These are phyloP conservation scores for Ascochyta fabae DNA, from an alignment of 2,329 filamentous ascomycete genomes.

Conservation along the genomic window DNA sequence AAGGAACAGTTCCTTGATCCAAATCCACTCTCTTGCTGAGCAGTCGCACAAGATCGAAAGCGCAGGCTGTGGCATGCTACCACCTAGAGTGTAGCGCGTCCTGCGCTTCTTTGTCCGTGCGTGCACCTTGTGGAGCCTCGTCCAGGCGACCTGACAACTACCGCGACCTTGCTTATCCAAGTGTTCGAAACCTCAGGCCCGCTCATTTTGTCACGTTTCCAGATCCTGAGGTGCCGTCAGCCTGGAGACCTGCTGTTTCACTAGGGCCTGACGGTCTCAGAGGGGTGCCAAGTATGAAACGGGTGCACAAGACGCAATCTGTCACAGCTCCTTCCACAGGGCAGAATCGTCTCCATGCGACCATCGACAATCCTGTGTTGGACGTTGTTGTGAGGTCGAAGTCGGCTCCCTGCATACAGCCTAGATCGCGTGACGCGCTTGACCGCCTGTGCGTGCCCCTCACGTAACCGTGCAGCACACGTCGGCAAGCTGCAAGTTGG, in stretches of 20 bases:
- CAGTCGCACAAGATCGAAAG: not conserved
- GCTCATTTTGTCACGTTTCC: not conserved
- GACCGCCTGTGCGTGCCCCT: constrained; percentile 17
- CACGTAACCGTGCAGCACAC: constrained; percentile 21
- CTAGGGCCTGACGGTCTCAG: not conserved
- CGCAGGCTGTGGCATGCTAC: too few species aligned
- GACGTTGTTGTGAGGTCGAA: constrained; percentile 7
- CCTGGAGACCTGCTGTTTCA: not conserved
- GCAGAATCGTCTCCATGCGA: not conserved
- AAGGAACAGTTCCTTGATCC: too few species aligned
- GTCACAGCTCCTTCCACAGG: not conserved
- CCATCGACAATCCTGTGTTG: not conserved
- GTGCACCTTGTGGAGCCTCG: not conserved
- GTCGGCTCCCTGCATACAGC: constrained; percentile 15
- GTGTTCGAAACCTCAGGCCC: not conserved
- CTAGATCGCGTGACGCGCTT: constrained; percentile 18
- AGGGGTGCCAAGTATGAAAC: not conserved
- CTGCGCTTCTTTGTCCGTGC: not conserved
- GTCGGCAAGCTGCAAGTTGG: constrained; percentile 14
- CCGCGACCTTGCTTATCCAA: not conserved
- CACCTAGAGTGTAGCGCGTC: too few species aligned
- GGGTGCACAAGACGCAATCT: not conserved
- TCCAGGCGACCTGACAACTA: not conserved
- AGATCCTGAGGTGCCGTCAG: not conserved
- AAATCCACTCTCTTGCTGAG: not conserved